Evolutionary conservation across 495 filamentous ascomycete genomes (phyloP), one percentile per base, ranked within the genome.

Genomic region (Tuber umbilicatum): DNA sequence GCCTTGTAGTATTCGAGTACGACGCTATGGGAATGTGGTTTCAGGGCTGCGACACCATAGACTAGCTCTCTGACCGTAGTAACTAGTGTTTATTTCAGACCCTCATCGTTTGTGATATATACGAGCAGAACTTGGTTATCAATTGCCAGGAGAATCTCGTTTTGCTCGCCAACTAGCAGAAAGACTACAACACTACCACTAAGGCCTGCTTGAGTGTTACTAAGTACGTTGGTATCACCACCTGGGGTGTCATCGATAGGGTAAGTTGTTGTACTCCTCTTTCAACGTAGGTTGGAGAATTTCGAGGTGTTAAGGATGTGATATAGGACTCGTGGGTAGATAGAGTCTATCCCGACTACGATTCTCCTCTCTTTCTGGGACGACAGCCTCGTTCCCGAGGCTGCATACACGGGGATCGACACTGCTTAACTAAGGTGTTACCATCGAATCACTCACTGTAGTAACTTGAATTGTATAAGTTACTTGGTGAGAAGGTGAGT

Each of bases 191-290:
- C 40, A 85, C 87, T 68, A 86, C 90, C 68, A 86, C 88, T 35
- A 80, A 73, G 39, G 82, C 82, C 41, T 83, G 82, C 41, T 73
- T 82, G 70, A 73, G 73, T 35, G 86, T 89, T 79, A 75, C 85
- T 16, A 90, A 89, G 82, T 93, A 91, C 82, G 87, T 92, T 35
- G 91, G 91, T 73, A 89, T 93, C 77, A 92, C 91, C 27, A 90
- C 91, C 45, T 94, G 91, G 91, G 91, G 91, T 81, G 89, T 94
- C 10, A 85, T 88, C 73, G 91, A 93, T 78, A 81, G 83, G 38
- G 89, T 89, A 82, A 84, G 85, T 82, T 47, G 68, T 78, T 23
- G 39, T 9, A 14, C 19, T 64, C 14, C 72, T 10, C 31, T 1
- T 76, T 83, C 38, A 83, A 42, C 3, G 14, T 12, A 10, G 7